Evolutionary conservation across 495 filamentous ascomycete species (phyloP), one percentile per base, ranked within the genome.

Genomic region (Daldinia bambusicola): DNA sequence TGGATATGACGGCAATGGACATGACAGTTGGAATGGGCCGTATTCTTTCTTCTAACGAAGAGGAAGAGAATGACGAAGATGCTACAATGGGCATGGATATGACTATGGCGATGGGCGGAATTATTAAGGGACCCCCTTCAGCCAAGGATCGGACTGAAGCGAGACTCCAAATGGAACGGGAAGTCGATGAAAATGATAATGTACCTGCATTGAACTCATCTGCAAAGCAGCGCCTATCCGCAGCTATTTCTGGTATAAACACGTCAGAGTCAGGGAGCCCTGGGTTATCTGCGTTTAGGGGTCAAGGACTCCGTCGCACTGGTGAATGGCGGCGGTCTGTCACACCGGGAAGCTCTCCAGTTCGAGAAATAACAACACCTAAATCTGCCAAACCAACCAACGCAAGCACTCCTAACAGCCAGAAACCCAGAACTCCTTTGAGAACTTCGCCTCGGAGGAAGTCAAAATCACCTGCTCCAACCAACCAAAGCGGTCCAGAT

Each of bases 1-100:
- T 93, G 90, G 90, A 93, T 52, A 91, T 93, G 78, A 93, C 91
- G 5, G 80, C 77, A n/a, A 92, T 93, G 90, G 90, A 93, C 52
- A 91, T 93, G 78, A 93, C 91, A 6, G 80, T 88, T 37, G 89
- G 90, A 0, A 80, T 93, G 68, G 91, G 92, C 41, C 86, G 89
- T 2, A 93, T 94, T 56, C 76, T 91, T 43, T 79, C 84, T 22
- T 64, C 74, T 30, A 72, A 72, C 37, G 78, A 81, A 53, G 74
- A 75, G 37, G 75, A 79, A 10, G 76, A 80, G 52, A 71, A 80
- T 6, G 81, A 83, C 13, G 85, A 87, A 18, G 83, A 87, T 69
- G 77, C 78, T 40, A 88, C 84, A 5, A 78, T 81, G 74, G 86
- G 81, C 4, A 90, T 89, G 87, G 86, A 89, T 64, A 84, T 88